Evolutionary conservation across 2,329 filamentous ascomycete genomes (phyloP).

Genomic region (Aspergillus amoenus): DNA sequence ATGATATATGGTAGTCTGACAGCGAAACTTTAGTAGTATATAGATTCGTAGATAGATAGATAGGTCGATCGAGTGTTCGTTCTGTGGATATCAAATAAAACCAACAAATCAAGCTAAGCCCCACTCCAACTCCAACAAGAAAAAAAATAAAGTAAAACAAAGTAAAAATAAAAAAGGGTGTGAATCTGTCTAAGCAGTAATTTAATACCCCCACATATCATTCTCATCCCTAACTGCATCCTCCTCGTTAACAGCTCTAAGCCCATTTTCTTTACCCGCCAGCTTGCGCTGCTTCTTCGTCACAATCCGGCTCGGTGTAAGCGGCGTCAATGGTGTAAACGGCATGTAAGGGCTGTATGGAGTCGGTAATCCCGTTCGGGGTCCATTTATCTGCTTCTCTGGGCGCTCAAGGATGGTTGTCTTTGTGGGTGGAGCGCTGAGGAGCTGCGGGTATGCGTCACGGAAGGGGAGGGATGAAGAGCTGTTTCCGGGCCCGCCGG

Average conservation of each 20-base stretch:
- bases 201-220: slow-evolving; percentile 45
- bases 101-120: not conserved
- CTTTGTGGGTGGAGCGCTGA: slow-evolving; percentile 49
- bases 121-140: not conserved
- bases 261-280: slow-evolving; percentile 42
- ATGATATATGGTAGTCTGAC: too few species aligned
- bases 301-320: slow-evolving; percentile 48
- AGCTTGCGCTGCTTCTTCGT: slow-evolving; percentile 45
- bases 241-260: slow-evolving; percentile 47
- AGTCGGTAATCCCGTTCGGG: slow-evolving; percentile 48
- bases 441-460: slow-evolving; percentile 39
- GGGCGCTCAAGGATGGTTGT: slow-evolving; percentile 50
- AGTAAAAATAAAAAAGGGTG: not conserved
- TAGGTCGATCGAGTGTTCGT: not conserved
- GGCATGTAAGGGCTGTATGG: slow-evolving; percentile 54
- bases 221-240: slow-evolving; percentile 47
- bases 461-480: slow-evolving; percentile 45
- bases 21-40: not conserved
- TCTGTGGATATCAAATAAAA: slow-evolving; percentile 1
- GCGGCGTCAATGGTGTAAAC: slow-evolving; percentile 50
- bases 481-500: slow-evolving; percentile 23
- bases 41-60: not conserved
- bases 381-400: slow-evolving; percentile 35
- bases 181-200: not conserved
- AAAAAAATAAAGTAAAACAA: not conserved